These are phyloP conservation scores for Podospora pseudoanserina DNA, from an alignment of 495 filamentous ascomycete species.

Conservation along the genomic window DNA sequence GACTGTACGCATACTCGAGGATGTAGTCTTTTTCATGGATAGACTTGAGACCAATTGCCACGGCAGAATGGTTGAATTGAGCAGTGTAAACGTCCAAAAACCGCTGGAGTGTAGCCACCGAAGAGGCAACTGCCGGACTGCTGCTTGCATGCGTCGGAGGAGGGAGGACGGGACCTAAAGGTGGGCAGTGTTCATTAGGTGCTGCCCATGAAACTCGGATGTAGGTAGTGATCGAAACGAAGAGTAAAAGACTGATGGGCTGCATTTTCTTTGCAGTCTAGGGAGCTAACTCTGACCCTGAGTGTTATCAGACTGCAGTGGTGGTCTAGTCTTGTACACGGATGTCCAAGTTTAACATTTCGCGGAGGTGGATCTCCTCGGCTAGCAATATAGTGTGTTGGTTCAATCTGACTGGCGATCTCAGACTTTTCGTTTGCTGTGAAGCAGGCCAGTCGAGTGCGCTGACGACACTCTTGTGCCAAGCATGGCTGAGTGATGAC, in stretches of 20 bases:
- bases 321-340: background rate
- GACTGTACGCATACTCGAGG: conserved; percentile 35
- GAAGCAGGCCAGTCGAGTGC: background rate
- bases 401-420: background rate
- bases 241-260: too few relatives aligned
- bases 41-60: conserved; percentile 37
- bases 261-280: too few relatives aligned
- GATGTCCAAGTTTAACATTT: background rate
- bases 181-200: conserved; percentile 25
- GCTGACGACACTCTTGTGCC: background rate
- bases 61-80: conserved; percentile 24
- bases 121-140: conserved; percentile 20
- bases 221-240: too few relatives aligned
- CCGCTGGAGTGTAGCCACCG: conserved; percentile 9
- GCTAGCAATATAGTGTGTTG: background rate
- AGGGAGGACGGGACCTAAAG: conserved; percentile 33
- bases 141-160: conserved; percentile 24
- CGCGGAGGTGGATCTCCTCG: too few relatives aligned
- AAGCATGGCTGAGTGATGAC: background rate
- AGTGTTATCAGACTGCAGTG: background rate
- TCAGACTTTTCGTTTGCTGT: background rate
- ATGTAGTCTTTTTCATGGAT: conserved; percentile 34
- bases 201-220: background rate
- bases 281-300: too few relatives aligned
- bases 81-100: background rate